phyloP scores from a whole-genome alignment of 2,329 filamentous ascomycete genomes.

The Fusarium luffae region DNA sequence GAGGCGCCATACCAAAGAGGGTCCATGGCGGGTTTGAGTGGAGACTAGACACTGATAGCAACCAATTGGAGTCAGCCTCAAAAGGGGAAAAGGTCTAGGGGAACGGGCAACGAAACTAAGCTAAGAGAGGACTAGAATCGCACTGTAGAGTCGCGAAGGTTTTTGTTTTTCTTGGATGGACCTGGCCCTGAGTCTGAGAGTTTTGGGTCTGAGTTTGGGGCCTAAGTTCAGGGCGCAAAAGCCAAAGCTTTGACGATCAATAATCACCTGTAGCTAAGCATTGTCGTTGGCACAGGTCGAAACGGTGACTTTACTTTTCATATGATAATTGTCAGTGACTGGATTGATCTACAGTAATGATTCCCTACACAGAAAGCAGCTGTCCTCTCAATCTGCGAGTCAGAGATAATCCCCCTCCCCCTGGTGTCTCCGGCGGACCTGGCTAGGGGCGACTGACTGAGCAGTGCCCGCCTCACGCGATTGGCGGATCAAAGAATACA shows the following conservation, averaged over 20 bases:
- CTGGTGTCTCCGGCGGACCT: slow-evolving; percentile 24
- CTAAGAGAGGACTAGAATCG: slow-evolving; percentile 13
- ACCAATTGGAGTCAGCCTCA: slow-evolving; percentile 22
- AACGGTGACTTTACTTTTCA: background rate
- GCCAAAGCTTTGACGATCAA: background rate
- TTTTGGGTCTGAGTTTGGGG: background rate
- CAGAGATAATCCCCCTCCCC: slow-evolving; percentile 15
- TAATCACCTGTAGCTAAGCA: background rate
- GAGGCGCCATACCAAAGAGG: slow-evolving; percentile 31
- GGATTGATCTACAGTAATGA: slow-evolving; percentile 9
- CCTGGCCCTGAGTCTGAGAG: background rate
- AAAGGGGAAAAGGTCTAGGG: slow-evolving; percentile 33
- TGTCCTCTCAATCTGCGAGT: slow-evolving; percentile 1
- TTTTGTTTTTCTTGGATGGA: slow-evolving; percentile 30
- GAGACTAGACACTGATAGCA: background rate
- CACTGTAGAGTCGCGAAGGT: slow-evolving; percentile 10
- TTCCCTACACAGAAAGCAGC: background rate
- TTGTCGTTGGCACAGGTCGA: background rate
- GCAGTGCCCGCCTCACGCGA: slow-evolving; percentile 4
- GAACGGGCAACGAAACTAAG: slow-evolving; percentile 13
- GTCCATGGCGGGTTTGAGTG: slow-evolving; percentile 26
- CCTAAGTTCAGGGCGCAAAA: background rate
- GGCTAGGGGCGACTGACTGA: slow-evolving; percentile 19
- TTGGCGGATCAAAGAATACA: slow-evolving; percentile 25
- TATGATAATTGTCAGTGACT: background rate